Base-by-base conservation (phyloP, 345 rosid species). In the Brassica carinata region DNA sequence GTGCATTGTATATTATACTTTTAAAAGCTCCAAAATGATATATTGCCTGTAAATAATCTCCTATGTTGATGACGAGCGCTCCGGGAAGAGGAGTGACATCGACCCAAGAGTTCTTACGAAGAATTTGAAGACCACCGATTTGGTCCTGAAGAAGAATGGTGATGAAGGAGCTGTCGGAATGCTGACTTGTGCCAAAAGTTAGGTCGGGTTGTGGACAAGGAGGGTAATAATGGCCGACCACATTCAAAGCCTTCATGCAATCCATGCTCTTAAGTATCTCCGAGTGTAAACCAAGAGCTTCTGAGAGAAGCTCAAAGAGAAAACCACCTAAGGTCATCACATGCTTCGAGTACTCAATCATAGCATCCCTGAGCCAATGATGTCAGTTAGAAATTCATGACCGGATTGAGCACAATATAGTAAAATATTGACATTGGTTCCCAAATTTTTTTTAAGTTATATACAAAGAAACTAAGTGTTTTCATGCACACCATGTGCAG, bases 61-160 rank as follows among this genome's bases (percentile, higher is more conserved):
- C 88, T 1, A 86, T 45, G 30, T 78, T 86, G 1, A 86, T 34
- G 0, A 86, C 76, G 5, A 86, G 71, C 66, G 83, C 85, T 9
- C 87, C 86, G 31, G 36, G 73, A 0, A 71, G 3, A 2, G 81
- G 84, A 11, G 71, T 4, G 8, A 83, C 80, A 75, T 83, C 82
- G 1, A 87, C 79, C 86, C 87, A 85, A 29, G 11, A 64, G 64
- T 85, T 73, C 13, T 83, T 48, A 68, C 77, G 74, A 31, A 77
- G 79, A 64, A 83, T 70, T 68, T 87, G 86, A 53, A 87, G 83
- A 17, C 89, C 86, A 7, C 87, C 86, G 14, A 83, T 38, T 19
- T 82, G 77, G 33, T 85, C 86, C 58, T 85, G 86, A 59, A 83
- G 53, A 71, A 85, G 78, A 5, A 79, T 5, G 0, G 86, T 83